Conservation (phyloP, 164 flowering plant species). For the Vitis cinerea region DNA sequence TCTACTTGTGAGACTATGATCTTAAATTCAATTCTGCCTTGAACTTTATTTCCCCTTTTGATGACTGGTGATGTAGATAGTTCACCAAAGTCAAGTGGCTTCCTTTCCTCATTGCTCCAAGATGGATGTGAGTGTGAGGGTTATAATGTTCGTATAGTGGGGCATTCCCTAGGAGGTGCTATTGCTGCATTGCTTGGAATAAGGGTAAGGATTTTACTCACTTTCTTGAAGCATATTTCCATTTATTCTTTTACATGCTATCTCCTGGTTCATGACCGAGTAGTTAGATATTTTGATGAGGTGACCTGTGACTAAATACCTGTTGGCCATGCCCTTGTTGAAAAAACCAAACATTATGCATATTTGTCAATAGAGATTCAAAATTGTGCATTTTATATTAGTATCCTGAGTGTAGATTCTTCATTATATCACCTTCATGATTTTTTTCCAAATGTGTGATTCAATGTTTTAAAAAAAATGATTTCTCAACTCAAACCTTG, state of each 20-base stretch:
- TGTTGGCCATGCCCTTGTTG: neutral
- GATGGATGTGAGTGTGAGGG: conserved; percentile 82
- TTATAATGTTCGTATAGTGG: conserved; percentile 67
- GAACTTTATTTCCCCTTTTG: neutral
- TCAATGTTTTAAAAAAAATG: neutral
- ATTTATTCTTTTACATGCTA: neutral
- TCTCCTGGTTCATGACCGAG: neutral
- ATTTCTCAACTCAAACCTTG: neutral
- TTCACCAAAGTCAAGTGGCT: conserved; percentile 36
- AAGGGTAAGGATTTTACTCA: conserved; percentile 43
- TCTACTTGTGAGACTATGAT: too few species aligned
- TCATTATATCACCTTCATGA: neutral
- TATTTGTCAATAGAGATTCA: neutral
- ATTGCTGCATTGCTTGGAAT: conserved; percentile 73
- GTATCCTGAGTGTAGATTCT: neutral
- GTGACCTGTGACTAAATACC: neutral
- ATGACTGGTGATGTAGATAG: conserved; percentile 13
- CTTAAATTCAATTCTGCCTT: too few species aligned
- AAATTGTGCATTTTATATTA: neutral
- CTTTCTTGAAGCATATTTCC: neutral
- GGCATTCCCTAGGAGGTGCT: conserved; percentile 91
- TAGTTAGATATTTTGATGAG: neutral
- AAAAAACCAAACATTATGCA: neutral
- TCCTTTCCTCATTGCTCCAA: conserved; percentile 75
- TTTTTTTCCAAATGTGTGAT: too few species aligned